Conservation (phyloP, 2,329 filamentous ascomycete species). For the Xylaria sp. region DNA sequence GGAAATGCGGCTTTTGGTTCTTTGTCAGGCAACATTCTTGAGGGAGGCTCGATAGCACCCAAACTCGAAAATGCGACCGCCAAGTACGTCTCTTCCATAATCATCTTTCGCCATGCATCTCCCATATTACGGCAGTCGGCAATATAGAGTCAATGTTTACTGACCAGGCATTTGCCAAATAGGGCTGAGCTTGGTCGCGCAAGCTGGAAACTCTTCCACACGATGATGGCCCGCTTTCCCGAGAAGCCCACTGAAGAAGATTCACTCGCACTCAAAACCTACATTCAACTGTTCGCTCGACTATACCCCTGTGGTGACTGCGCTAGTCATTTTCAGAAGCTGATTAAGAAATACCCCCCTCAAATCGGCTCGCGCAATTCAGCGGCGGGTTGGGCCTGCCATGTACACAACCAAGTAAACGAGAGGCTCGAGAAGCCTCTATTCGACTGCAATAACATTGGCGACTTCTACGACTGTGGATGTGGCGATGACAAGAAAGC, state of each 20-base stretch:
- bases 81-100: slow-evolving; percentile 69
- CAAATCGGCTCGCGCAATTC: slow-evolving; percentile 72
- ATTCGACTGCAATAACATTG: slow-evolving; percentile 75
- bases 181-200: slow-evolving; percentile 74
- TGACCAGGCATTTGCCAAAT: slow-evolving; percentile 31
- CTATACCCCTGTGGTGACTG: slow-evolving; percentile 78
- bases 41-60: slow-evolving; percentile 78
- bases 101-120: slow-evolving; percentile 1
- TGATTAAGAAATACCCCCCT: slow-evolving; percentile 71
- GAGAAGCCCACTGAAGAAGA: slow-evolving; percentile 72
- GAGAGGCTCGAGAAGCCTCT: slow-evolving; percentile 68
- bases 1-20: slow-evolving; percentile 54
- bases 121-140: not conserved
- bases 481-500: slow-evolving; percentile 70
- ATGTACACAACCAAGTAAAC: slow-evolving; percentile 76
- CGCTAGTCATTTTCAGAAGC: slow-evolving; percentile 72
- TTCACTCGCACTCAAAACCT: slow-evolving; percentile 70
- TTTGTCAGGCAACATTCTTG: slow-evolving; percentile 63
- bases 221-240: slow-evolving; percentile 76
- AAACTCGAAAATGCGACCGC: slow-evolving; percentile 85
- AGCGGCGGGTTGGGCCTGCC: slow-evolving; percentile 75
- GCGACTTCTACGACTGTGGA: slow-evolving; percentile 78
- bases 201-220: slow-evolving; percentile 77
- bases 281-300: slow-evolving; percentile 74
- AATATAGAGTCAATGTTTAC: slow-evolving; percentile 22